These are phyloP conservation scores for Rhizoclosmatium sp. DNA, from an alignment of 192 early-diverging fungal species.

Conservation along the genomic window DNA sequence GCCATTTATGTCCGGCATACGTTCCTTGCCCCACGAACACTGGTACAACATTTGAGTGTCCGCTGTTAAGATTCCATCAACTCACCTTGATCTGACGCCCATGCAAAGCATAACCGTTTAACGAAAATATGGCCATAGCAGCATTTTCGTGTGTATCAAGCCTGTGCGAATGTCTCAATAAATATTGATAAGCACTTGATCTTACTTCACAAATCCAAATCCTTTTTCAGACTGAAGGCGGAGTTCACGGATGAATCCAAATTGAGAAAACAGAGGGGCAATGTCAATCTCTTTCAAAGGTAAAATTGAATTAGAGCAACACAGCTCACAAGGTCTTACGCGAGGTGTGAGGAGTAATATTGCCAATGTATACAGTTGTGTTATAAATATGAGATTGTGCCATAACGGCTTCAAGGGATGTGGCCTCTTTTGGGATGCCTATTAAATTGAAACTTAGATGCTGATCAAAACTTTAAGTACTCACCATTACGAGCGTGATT, in stretches of 20 bases:
- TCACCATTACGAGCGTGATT: no score
- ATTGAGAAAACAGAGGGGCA: constrained; percentile 76
- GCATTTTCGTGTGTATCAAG: constrained; percentile 91
- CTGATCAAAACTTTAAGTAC: no score
- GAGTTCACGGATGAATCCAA: constrained; percentile 80
- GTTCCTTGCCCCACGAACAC: constrained; percentile 91
- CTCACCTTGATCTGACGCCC: constrained; percentile 59
- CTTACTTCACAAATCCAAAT: constrained; percentile 88
- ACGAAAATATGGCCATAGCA: constrained; percentile 82
- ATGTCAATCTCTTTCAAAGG: constrained; percentile 66
- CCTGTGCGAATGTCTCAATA: constrained; percentile 40
- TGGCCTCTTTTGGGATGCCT: background rate
- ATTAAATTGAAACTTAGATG: background rate
- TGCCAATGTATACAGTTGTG: constrained; percentile 90
- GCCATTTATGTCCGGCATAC: constrained; percentile 55
- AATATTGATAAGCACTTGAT: background rate
- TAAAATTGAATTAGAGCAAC: background rate
- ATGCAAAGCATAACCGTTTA: constrained; percentile 77
- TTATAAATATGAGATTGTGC: constrained; percentile 82
- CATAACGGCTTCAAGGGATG: constrained; percentile 65
- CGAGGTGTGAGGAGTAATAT: constrained; percentile 80
- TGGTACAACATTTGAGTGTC: background rate
- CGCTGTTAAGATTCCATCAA: no score
- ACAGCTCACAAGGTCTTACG: constrained; percentile 52
- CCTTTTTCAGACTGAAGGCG: constrained; percentile 90